Base-by-base conservation (phyloP, 2,329 filamentous ascomycete species). In the Pestalotiopsis sp. region DNA sequence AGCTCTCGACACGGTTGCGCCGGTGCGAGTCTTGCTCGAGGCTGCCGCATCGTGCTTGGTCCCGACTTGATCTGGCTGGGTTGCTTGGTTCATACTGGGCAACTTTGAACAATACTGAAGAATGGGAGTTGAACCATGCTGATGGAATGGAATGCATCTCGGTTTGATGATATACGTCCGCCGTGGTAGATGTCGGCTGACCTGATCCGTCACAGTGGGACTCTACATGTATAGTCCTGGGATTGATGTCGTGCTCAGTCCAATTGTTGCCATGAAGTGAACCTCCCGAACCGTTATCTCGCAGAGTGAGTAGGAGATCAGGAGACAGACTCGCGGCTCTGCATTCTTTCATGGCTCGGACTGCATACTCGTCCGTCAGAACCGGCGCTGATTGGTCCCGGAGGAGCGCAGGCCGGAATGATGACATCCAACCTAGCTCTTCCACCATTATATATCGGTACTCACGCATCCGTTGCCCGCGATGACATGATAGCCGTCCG, bases 11-110 rank as follows among this genome's bases (percentile, higher is more conserved):
- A 68, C 52, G 13, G 61, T 66, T 20, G 31, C 62, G 25, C 36
- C n/a, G 17, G 62, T n/a, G 12, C 52, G 38, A 20, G 52, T 56
- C 14, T 38, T 56, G 38, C 14, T 36, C 61, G 59, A 62, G 17
- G 11, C 31, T 52, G 61, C 52, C 5, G 62, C 61, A 58, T 64
- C 67, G 13, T 65, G 58, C 31, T 59, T 68, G 57, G 31, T 61
- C 6, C 20, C 45, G 20, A n/a, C n/a, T 20, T n/a, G 45, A 11
- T n/a, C 17, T 17, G 17, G 20, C 9, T 52, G 14, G 11, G 0
- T 52, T 11, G 1, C n/a, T 52, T 52, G 45, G 45, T 6, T 52
- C 45, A 52, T 52, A 23, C 7, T n/a, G 45, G 45, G 45, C 45
- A 52, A 17, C 45, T 52, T 20, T n/a, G 7, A 9, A 52, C 17